Evolutionary conservation across 2,329 filamentous ascomycete species (phyloP).

Genomic region (Cladosporium cucumerinum): DNA sequence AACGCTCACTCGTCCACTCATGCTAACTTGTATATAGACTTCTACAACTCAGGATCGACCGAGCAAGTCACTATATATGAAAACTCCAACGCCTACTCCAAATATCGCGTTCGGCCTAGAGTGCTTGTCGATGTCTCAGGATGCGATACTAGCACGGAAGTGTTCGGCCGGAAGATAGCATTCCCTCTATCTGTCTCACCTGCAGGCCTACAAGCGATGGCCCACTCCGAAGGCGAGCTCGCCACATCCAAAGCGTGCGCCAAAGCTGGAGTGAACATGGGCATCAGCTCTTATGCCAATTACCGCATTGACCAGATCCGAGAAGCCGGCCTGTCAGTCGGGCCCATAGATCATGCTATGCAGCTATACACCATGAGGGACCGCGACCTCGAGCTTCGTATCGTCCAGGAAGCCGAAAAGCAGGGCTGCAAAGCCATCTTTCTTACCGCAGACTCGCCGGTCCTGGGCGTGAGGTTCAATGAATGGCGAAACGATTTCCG

Average conservation of each 20-base stretch:
- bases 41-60: slow-evolving; percentile 58
- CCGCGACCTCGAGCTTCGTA: slow-evolving; percentile 45
- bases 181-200: slow-evolving; percentile 54
- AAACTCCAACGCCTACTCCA: slow-evolving; percentile 51
- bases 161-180: slow-evolving; percentile 42
- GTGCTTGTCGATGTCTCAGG: slow-evolving; percentile 38
- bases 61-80: slow-evolving; percentile 53
- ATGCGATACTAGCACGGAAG: slow-evolving; percentile 40
- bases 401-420: slow-evolving; percentile 29
- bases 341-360: slow-evolving; percentile 47
- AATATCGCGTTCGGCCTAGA: slow-evolving; percentile 37
- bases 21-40: slow-evolving; percentile 39
- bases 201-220: slow-evolving; percentile 50
- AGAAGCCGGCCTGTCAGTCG: slow-evolving; percentile 32
- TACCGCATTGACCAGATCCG: slow-evolving; percentile 47
- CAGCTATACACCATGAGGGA: slow-evolving; percentile 55
- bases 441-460: slow-evolving; percentile 54
- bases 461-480: slow-evolving; percentile 52
- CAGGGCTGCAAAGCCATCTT: slow-evolving; percentile 54
- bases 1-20: not conserved
- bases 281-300: slow-evolving; percentile 48
- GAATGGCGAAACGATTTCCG: slow-evolving; percentile 54
- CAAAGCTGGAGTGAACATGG: slow-evolving; percentile 45
- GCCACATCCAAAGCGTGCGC: slow-evolving; percentile 48
- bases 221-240: slow-evolving; percentile 51